These are phyloP conservation scores for Lachancea nothofagi DNA, from an alignment of 805 yeast genomes.

Conservation along the genomic window DNA sequence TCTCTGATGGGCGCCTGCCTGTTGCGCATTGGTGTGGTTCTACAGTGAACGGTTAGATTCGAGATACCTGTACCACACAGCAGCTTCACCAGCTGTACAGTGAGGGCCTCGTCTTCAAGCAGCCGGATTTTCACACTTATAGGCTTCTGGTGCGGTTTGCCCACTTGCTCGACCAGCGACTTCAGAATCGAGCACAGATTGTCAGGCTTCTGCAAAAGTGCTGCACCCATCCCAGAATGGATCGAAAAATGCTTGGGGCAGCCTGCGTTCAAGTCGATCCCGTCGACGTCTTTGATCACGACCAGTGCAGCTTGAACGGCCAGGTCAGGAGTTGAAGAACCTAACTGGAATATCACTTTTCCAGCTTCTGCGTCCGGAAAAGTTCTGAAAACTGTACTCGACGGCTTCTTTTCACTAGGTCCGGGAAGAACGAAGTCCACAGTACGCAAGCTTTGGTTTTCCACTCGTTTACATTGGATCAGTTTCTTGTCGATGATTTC, in stretches of 20 bases:
- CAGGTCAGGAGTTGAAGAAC: constrained; percentile 73
- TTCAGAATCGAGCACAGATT: constrained; percentile 61
- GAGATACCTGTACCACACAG: constrained; percentile 73
- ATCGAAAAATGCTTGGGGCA: constrained; percentile 95
- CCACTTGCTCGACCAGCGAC: constrained; percentile 71
- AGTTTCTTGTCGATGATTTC: constrained; percentile 88
- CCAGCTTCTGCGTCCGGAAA: constrained; percentile 55
- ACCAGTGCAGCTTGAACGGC: constrained; percentile 85
- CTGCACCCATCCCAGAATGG: constrained; percentile 98
- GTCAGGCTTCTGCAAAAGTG: constrained; percentile 77
- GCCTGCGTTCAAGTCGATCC: constrained; percentile 91
- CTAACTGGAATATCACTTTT: constrained; percentile 80
- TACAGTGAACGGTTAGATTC: constrained; percentile 86
- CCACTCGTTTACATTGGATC: constrained; percentile 58
- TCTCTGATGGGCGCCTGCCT: constrained; percentile 75
- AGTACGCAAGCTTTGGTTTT: constrained; percentile 52
- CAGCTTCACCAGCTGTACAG: constrained; percentile 52
- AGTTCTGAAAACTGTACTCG: constrained; percentile 69
- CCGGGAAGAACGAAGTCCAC: constrained; percentile 47
- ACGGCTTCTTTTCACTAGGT: constrained; percentile 40
- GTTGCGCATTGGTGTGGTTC: constrained; percentile 84
- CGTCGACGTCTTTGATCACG: constrained; percentile 82
- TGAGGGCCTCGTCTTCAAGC: constrained; percentile 55
- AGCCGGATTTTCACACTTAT: constrained; percentile 88
- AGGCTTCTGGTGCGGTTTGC: constrained; percentile 68